Evolutionary conservation across 495 filamentous ascomycete species (phyloP).

Genomic region (Friedmanniomyces simplex): DNA sequence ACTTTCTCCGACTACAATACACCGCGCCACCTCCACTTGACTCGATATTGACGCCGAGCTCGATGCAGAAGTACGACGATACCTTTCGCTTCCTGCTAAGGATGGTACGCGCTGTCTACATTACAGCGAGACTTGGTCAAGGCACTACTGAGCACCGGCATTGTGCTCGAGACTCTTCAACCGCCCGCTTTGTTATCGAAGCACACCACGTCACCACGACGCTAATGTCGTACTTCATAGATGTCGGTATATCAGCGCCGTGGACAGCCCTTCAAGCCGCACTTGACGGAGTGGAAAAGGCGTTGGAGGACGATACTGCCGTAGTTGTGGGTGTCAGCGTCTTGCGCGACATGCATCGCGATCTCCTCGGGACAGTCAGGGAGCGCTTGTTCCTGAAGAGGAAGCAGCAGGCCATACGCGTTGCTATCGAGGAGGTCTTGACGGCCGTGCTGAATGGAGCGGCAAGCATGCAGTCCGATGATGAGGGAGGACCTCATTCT

Average conservation of each 20-base stretch:
- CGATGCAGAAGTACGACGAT: conserved; percentile 68
- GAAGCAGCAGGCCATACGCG: conserved; percentile 58
- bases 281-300: conserved; percentile 51
- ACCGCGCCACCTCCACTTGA: conserved; percentile 63
- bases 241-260: conserved; percentile 56
- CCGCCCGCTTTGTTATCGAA: conserved; percentile 58
- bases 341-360: conserved; percentile 62
- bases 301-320: neutral
- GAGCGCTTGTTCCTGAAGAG: conserved; percentile 59
- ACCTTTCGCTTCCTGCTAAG: conserved; percentile 73
- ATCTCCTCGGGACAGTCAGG: conserved; percentile 69
- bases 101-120: conserved; percentile 67
- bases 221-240: conserved; percentile 64
- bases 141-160: neutral
- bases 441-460: conserved; percentile 44
- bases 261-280: conserved; percentile 62
- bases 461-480: neutral
- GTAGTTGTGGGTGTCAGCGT: conserved; percentile 47
- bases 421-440: conserved; percentile 70
- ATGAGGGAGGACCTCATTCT: no score
- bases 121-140: conserved; percentile 50
- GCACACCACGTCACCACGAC: conserved; percentile 65
- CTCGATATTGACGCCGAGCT: conserved; percentile 54
- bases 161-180: conserved; percentile 30
- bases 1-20: conserved; percentile 83